Evolutionary conservation across 2,329 filamentous ascomycete genomes (phyloP).

Genomic region (Alternaria arborescens): DNA sequence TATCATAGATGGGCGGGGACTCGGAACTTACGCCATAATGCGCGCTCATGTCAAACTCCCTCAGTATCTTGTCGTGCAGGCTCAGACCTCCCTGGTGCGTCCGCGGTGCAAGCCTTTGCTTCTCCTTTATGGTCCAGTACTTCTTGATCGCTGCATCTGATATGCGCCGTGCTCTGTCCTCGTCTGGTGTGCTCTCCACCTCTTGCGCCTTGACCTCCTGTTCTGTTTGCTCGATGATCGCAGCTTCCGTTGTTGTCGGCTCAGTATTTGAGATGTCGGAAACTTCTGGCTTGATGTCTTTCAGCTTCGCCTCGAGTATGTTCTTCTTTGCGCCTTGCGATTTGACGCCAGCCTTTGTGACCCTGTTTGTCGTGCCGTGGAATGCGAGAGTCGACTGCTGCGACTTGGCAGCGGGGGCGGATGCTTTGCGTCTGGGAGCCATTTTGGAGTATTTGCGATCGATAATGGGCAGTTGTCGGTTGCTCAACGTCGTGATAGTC

Average conservation of each 20-base stretch:
- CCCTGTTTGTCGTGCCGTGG: slow-evolving; percentile 62
- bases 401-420: slow-evolving; percentile 57
- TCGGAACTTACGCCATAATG: slow-evolving; percentile 82
- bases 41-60: slow-evolving; percentile 90
- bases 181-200: slow-evolving; percentile 46
- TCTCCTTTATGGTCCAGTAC: slow-evolving; percentile 82
- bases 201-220: slow-evolving; percentile 42
- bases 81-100: slow-evolving; percentile 81
- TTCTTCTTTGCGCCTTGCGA: slow-evolving; percentile 51
- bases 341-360: slow-evolving; percentile 64
- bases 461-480: neutral
- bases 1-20: slow-evolving; percentile 31
- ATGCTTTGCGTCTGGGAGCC: slow-evolving; percentile 56
- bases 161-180: slow-evolving; percentile 70
- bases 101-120: slow-evolving; percentile 70
- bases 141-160: slow-evolving; percentile 72
- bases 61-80: slow-evolving; percentile 82
- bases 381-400: slow-evolving; percentile 71
- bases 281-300: slow-evolving; percentile 38
- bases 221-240: slow-evolving; percentile 50
- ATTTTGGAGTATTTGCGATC: slow-evolving; percentile 38
- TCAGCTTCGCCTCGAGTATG: slow-evolving; percentile 44
- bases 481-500: slow-evolving; percentile 9
- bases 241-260: slow-evolving; percentile 51
- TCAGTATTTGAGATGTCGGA: slow-evolving; percentile 35